Evolutionary conservation across 768 basidiomycete genomes (phyloP), one percentile per base, ranked within the genome.

Genomic region (Lentinula detonsa): DNA sequence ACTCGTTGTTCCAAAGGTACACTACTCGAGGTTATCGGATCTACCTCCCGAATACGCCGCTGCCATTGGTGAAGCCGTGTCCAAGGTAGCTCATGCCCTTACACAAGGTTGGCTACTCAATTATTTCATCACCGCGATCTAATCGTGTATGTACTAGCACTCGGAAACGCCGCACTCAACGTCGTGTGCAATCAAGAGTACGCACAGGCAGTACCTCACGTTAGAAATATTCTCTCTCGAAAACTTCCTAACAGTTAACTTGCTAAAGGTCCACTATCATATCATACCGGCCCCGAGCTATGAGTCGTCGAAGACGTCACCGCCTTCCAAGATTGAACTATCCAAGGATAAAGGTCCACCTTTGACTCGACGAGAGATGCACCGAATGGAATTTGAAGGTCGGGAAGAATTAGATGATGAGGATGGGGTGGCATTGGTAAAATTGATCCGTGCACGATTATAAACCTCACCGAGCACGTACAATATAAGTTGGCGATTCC

Each of bases 101-200:
- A 83, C 85, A 1, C 66, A 78, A 76, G 88, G 88, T 86, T 62
- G 43, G 74, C 64, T 2, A 15, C 15, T 28, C 34, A 5, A 18
- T 16, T 28, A 3, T 31, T 7, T 42, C n/a, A 23, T 54, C 11
- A 37, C 18, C 13, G 11, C 39, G 3, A 28, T 59, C 11, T 28
- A n/a, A 16, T 48, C 34, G 18, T 31, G 10, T 37, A 16, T 46
- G 10, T 35, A 21, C 5, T 59, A 89, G 87, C 83, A 1, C 65
- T 88, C 28, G 76, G 81, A 10, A 86, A 89, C 64, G 86, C 86
- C 15, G 87, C 77, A 6, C 74, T 91, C 51, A 91, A 90, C 67
- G 82, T 91, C 5, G 88, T 90, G 4, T 89, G 88, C 66, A 90
- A 90, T 68, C 88, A 91, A 67, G 88, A 90, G 70, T 91, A 91